phyloP scores from a whole-genome alignment of 1,284 basidiomycete genomes.

The Fomitopsis schrenkii region DNA sequence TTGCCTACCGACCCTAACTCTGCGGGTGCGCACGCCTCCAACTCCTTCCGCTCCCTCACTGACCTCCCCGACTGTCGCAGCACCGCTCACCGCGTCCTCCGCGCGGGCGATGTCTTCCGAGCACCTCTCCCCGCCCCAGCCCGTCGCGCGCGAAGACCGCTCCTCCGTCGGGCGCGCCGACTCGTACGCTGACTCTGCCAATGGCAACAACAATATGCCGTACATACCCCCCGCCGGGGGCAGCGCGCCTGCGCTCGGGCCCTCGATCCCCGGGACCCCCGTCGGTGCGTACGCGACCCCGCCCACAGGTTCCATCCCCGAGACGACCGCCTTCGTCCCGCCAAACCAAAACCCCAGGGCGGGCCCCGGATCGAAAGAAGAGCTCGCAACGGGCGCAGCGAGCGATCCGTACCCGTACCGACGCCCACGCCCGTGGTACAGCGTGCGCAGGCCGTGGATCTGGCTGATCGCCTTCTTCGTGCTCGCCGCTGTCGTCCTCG shows the following conservation, averaged over 20 bases:
- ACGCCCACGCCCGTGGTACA: constrained; percentile 13
- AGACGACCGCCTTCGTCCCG: background rate
- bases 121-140: background rate
- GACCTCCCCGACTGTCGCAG: background rate
- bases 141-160: background rate
- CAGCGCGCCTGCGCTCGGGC: background rate
- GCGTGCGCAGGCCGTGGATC: constrained; percentile 16
- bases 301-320: background rate
- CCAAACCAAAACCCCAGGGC: background rate
- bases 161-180: constrained; percentile 3
- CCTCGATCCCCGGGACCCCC: constrained; percentile 3
- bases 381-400: background rate
- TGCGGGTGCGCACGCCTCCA: background rate
- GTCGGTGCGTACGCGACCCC: background rate
- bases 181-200: constrained; percentile 1
- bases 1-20: background rate
- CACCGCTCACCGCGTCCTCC: background rate
- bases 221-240: background rate
- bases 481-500: constrained; percentile 29
- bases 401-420: background rate
- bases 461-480: constrained; percentile 14
- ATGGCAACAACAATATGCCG: background rate
- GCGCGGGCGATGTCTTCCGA: background rate
- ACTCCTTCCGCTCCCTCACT: background rate
- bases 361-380: constrained; percentile 4